These are phyloP conservation scores for Umbellularia californica DNA, from an alignment of 164 flowering plant species.

Conservation along the genomic window DNA sequence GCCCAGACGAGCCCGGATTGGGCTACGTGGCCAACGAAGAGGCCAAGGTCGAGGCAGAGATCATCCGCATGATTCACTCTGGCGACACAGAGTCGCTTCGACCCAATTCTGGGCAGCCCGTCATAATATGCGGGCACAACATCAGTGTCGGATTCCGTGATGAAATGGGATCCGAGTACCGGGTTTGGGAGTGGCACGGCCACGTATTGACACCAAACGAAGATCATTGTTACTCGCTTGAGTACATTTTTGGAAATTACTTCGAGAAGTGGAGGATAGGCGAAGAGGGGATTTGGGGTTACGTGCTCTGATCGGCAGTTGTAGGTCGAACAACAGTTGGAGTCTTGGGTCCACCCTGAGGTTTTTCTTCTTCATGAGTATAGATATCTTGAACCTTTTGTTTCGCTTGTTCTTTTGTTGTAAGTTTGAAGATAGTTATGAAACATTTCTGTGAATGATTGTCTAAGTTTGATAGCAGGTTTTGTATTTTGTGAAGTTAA, in stretches of 20 bases:
- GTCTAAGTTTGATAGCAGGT: too few relatives aligned
- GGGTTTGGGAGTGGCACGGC: conserved; percentile 99
- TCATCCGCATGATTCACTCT: conserved; percentile 45
- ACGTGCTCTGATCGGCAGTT: background rate
- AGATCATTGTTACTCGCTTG: conserved; percentile 70
- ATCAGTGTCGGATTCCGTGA: conserved; percentile 77
- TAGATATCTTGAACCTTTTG: too few relatives aligned
- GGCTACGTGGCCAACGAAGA: conserved; percentile 66
- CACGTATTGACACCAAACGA: conserved; percentile 89
- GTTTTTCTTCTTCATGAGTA: too few relatives aligned
- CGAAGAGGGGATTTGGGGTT: conserved; percentile 20
- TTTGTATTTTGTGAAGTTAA: background rate
- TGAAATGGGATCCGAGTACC: conserved; percentile 62
- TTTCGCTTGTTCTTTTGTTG: too few relatives aligned
- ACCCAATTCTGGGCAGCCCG: conserved; percentile 93
- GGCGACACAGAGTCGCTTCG: conserved; percentile 60
- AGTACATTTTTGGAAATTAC: conserved; percentile 97
- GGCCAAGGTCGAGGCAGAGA: conserved; percentile 68
- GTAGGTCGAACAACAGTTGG: too few relatives aligned
- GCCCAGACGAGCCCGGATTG: background rate
- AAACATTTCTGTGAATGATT: too few relatives aligned
- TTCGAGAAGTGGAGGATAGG: conserved; percentile 35
- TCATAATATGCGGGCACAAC: conserved; percentile 73
- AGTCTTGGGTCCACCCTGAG: too few relatives aligned
- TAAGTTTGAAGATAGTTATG: too few relatives aligned